A percentile compares a stretch with the other conserved stretches of the same genome.
These are phyloP conservation scores for Penicillium nucicola DNA, from an alignment of 495 filamentous ascomycete genomes.

Conservation along the genomic window DNA sequence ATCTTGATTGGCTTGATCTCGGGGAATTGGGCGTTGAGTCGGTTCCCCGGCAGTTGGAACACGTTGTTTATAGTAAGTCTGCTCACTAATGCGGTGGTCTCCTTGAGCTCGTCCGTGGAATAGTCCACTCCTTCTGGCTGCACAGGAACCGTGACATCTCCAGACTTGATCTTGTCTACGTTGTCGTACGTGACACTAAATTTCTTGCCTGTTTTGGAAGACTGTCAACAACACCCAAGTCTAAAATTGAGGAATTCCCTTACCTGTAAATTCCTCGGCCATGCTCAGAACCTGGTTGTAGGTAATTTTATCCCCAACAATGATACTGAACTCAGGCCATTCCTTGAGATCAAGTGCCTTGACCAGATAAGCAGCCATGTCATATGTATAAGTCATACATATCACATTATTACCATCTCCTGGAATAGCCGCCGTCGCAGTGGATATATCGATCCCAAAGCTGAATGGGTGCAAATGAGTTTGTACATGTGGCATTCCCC, in stretches of 20 bases:
- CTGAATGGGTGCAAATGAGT: conserved; percentile 38
- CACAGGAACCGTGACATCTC: conserved; percentile 46
- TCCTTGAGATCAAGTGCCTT: conserved; percentile 40
- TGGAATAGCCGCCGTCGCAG: conserved; percentile 48
- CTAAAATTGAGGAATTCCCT: conserved; percentile 1
- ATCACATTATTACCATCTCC: conserved; percentile 47
- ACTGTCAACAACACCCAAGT: neutral
- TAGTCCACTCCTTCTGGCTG: conserved; percentile 19
- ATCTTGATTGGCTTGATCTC: conserved; percentile 27
- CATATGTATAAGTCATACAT: conserved; percentile 50
- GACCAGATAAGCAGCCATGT: conserved; percentile 50
- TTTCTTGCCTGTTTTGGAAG: conserved; percentile 35
- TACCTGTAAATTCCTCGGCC: conserved; percentile 47
- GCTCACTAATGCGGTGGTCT: conserved; percentile 30
- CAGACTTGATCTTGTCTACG: conserved; percentile 42
- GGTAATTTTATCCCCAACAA: conserved; percentile 47
- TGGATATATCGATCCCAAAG: conserved; percentile 45
- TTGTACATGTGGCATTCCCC: conserved; percentile 41
- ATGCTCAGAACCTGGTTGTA: conserved; percentile 44
- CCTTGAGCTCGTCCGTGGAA: conserved; percentile 26
- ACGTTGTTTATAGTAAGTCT: conserved; percentile 30
- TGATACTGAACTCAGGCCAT: conserved; percentile 43
- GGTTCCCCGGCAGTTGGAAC: conserved; percentile 29
- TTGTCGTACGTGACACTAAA: conserved; percentile 49
- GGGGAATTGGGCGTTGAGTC: conserved; percentile 25